These are phyloP conservation scores for Apiotrichum laibachii DNA, from an alignment of 1,284 basidiomycete genomes.

Conservation along the genomic window DNA sequence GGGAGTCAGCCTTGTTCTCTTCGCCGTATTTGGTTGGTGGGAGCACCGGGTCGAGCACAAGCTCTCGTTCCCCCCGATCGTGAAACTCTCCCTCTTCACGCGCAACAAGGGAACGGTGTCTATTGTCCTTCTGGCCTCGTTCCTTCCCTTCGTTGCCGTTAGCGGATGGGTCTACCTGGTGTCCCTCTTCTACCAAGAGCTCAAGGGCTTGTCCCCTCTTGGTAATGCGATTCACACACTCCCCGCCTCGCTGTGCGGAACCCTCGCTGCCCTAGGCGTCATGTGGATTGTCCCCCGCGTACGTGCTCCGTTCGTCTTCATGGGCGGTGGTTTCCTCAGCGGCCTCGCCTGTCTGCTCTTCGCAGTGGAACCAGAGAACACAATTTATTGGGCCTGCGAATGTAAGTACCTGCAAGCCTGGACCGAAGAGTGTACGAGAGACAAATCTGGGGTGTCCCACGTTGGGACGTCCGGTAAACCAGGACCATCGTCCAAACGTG, in stretches of 20 bases:
- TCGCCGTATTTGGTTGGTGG: slow-evolving; percentile 38
- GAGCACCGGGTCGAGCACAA: slow-evolving; percentile 30
- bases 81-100: slow-evolving; percentile 32
- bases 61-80: slow-evolving; percentile 27
- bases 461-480: too few species aligned
- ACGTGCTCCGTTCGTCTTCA: slow-evolving; percentile 29
- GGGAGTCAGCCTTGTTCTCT: slow-evolving; percentile 32
- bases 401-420: slow-evolving; percentile 8
- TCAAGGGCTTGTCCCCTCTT: slow-evolving; percentile 22
- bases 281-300: slow-evolving; percentile 31
- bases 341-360: slow-evolving; percentile 33
- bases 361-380: slow-evolving; percentile 26
- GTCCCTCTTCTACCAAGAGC: slow-evolving; percentile 32
- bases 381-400: slow-evolving; percentile 38
- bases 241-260: slow-evolving; percentile 33
- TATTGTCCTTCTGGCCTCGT: slow-evolving; percentile 25
- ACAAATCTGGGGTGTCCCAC: background rate
- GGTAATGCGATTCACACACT: slow-evolving; percentile 26
- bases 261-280: slow-evolving; percentile 26
- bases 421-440: background rate
- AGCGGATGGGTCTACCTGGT: slow-evolving; percentile 28
- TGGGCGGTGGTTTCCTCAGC: slow-evolving; percentile 27
- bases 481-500: too few species aligned
- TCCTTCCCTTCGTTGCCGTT: slow-evolving; percentile 30
- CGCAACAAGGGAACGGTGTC: slow-evolving; percentile 27